These are phyloP conservation scores for Globisporangium sylvaticum DNA, from an alignment of 352 stramenopile genomes.

Conservation along the genomic window DNA sequence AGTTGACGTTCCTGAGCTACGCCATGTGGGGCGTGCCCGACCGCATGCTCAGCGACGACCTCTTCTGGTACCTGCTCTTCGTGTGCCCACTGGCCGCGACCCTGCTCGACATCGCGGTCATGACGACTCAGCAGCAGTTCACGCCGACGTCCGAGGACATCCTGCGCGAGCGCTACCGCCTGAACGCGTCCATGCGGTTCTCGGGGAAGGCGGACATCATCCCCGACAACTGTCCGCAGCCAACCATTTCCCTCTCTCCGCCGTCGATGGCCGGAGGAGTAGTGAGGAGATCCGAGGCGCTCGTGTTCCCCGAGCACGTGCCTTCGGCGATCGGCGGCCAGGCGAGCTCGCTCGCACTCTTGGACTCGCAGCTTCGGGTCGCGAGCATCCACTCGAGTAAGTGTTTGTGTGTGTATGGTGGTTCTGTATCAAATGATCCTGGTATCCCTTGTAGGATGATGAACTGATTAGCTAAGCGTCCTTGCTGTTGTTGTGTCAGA, in stretches of 20 bases:
- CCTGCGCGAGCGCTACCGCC: conserved; percentile 40
- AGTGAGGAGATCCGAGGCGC: neutral
- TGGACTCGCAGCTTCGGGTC: conserved; percentile 8
- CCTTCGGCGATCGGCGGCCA: neutral
- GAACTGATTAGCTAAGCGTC: neutral
- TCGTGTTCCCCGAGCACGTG: conserved; percentile 10
- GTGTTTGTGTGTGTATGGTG: neutral
- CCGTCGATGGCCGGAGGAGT: neutral
- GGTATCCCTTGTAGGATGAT: neutral
- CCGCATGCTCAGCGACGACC: conserved; percentile 33
- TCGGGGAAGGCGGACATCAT: conserved; percentile 17
- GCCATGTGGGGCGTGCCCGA: conserved; percentile 58
- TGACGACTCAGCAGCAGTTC: conserved; percentile 44
- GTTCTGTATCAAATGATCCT: neutral
- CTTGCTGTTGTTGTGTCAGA: conserved; percentile 9
- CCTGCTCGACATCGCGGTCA: conserved; percentile 37
- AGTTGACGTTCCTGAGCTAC: conserved; percentile 64
- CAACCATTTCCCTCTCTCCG: neutral
- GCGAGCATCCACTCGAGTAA: conserved; percentile 13
- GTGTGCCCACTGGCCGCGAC: conserved; percentile 45
- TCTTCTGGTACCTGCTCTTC: conserved; percentile 57
- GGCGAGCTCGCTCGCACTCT: conserved; percentile 8
- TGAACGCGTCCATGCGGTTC: conserved; percentile 17
- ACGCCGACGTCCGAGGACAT: conserved; percentile 53
- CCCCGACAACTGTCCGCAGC: neutral